Percentiles rank a stretch among this genome's conserved stretches.
Conservation (phyloP, 2,329 filamentous ascomycete genomes). For the Pseudohalonectria lignicola region DNA sequence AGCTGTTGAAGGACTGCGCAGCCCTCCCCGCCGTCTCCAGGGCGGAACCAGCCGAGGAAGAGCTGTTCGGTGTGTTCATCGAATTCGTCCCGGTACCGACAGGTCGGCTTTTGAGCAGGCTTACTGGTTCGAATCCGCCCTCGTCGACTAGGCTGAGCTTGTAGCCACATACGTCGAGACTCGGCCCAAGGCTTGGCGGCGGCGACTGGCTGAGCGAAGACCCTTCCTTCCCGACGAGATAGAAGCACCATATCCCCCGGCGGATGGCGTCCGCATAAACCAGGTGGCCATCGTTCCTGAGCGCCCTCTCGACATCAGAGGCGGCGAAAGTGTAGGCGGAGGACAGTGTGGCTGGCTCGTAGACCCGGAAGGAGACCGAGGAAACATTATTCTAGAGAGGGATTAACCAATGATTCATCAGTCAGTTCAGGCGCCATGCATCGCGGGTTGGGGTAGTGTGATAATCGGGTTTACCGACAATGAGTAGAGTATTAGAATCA, state of each 20-base stretch:
- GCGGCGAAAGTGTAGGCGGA: constrained; percentile 30
- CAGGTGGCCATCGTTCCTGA: constrained; percentile 41
- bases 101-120: constrained; percentile 32
- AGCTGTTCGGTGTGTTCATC: constrained; percentile 33
- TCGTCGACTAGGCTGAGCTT: constrained; percentile 34
- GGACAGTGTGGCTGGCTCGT: constrained; percentile 14
- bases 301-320: constrained; percentile 37
- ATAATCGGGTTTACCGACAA: too few species aligned
- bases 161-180: constrained; percentile 31
- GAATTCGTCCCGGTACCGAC: constrained; percentile 25
- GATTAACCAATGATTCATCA: too few species aligned
- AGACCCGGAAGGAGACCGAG: constrained; percentile 35
- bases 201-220: constrained; percentile 11
- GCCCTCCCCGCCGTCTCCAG: constrained; percentile 24
- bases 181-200: constrained; percentile 20
- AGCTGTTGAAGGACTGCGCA: constrained; percentile 14
- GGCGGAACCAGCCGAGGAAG: constrained; percentile 28
- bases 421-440: too few species aligned
- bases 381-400: constrained; percentile 41
- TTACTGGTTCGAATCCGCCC: constrained; percentile 36
- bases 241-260: constrained; percentile 44
- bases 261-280: constrained; percentile 39
- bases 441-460: too few species aligned
- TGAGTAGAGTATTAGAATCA: constrained; percentile 48
- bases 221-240: constrained; percentile 30